Conservation (phyloP, 1,284 basidiomycete genomes). For the Pholiota adiposa region DNA sequence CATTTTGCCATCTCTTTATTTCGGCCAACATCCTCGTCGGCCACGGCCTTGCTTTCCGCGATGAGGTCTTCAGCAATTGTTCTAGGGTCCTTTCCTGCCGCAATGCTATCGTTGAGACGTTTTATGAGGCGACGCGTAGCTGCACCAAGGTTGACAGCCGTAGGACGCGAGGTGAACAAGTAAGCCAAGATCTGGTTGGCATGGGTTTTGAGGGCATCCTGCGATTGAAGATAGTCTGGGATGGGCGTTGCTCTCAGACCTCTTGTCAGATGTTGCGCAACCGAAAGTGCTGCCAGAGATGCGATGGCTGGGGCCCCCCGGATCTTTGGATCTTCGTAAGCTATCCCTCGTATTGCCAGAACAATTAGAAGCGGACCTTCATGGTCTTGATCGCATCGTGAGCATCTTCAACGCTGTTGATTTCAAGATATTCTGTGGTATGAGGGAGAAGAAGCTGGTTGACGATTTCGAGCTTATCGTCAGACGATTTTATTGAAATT, state of each 20-base stretch:
- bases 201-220: slow-evolving; percentile 52
- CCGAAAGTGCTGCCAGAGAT: slow-evolving; percentile 82
- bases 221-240: slow-evolving; percentile 55
- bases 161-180: slow-evolving; percentile 87
- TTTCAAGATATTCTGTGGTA: slow-evolving; percentile 71
- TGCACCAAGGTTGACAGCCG: slow-evolving; percentile 90
- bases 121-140: slow-evolving; percentile 75
- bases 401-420: slow-evolving; percentile 78
- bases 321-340: slow-evolving; percentile 25
- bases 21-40: slow-evolving; percentile 83
- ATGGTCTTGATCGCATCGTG: slow-evolving; percentile 92
- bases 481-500: slow-evolving; percentile 67
- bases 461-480: slow-evolving; percentile 78
- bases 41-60: slow-evolving; percentile 66
- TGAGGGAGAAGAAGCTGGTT: slow-evolving; percentile 89
- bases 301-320: slow-evolving; percentile 94
- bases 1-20: slow-evolving; percentile 81
- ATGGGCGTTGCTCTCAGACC: slow-evolving; percentile 46
- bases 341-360: slow-evolving; percentile 6
- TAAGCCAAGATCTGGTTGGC: slow-evolving; percentile 66
- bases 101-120: slow-evolving; percentile 44
- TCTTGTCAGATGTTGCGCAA: slow-evolving; percentile 65
- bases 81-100: slow-evolving; percentile 45
- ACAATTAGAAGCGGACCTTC: slow-evolving; percentile 58
- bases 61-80: slow-evolving; percentile 64